phyloP scores from a whole-genome alignment of 495 filamentous ascomycete genomes.

The Lepidopterella palustris region DNA sequence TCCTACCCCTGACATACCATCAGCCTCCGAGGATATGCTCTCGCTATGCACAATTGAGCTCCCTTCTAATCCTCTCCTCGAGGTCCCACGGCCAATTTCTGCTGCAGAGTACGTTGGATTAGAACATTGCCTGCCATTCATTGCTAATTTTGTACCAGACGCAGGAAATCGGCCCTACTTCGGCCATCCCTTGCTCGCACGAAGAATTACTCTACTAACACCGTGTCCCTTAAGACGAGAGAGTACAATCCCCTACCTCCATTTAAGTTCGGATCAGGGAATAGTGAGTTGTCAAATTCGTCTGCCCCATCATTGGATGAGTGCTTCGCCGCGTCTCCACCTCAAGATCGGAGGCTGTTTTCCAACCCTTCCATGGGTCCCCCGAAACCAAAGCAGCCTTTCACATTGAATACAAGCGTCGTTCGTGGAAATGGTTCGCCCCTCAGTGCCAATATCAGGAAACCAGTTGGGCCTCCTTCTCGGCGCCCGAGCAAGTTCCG shows the following conservation, averaged over 20 bases:
- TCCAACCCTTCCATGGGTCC: slow-evolving; percentile 51
- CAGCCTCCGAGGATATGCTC: slow-evolving; percentile 38
- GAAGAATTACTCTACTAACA: slow-evolving; percentile 52
- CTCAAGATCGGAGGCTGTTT: slow-evolving; percentile 56
- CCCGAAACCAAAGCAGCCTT: slow-evolving; percentile 52
- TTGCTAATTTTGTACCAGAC: slow-evolving; percentile 37
- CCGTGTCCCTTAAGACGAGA: slow-evolving; percentile 41
- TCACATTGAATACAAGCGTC: slow-evolving; percentile 46
- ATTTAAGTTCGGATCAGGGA: slow-evolving; percentile 67
- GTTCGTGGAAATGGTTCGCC: slow-evolving; percentile 64
- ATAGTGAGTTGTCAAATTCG: slow-evolving; percentile 46
- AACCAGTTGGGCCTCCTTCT: slow-evolving; percentile 61
- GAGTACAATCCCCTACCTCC: slow-evolving; percentile 60
- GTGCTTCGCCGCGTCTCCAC: slow-evolving; percentile 73
- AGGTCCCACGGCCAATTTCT: slow-evolving; percentile 27
- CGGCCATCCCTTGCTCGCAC: slow-evolving; percentile 55
- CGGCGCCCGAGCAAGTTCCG: slow-evolving; percentile 83
- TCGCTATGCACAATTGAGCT: slow-evolving; percentile 24
- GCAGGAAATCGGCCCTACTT: slow-evolving; percentile 52
- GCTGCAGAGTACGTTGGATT: slow-evolving; percentile 32
- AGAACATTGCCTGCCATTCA: background rate
- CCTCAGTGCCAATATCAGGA: slow-evolving; percentile 59
- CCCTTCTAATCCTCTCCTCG: slow-evolving; percentile 9
- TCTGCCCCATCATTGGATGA: slow-evolving; percentile 64
- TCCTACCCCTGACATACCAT: slow-evolving; percentile 50